Percentiles rank a stretch among this genome's conserved stretches.
phyloP scores from a whole-genome alignment of 345 rosid genomes.

The Excoecaria cochinchinensis region DNA sequence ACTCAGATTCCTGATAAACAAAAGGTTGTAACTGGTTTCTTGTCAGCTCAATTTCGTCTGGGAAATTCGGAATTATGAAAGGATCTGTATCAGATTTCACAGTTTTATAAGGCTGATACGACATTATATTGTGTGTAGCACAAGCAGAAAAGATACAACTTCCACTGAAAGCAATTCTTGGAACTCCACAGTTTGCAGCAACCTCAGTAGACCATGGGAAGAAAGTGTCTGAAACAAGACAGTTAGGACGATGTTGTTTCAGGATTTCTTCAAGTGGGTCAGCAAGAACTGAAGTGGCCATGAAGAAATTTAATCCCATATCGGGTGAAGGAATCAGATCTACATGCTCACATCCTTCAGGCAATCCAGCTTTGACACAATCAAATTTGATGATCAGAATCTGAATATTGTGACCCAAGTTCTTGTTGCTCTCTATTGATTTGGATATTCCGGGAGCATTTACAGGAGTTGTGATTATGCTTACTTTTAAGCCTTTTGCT shows the following conservation, averaged over 20 bases:
- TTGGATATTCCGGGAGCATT: neutral
- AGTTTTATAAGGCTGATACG: slow-evolving; percentile 27
- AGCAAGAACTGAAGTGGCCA: slow-evolving; percentile 11
- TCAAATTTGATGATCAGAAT: slow-evolving; percentile 6
- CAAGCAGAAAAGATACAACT: slow-evolving; percentile 30
- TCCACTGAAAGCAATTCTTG: slow-evolving; percentile 42
- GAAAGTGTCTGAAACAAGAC: slow-evolving; percentile 35
- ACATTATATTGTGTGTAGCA: neutral
- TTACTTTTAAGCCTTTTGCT: neutral
- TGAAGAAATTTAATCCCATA: neutral
- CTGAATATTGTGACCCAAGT: neutral
- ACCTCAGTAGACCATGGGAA: slow-evolving; percentile 40
- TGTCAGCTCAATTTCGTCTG: slow-evolving; percentile 36
- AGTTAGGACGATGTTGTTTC: slow-evolving; percentile 28
- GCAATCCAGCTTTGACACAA: slow-evolving; percentile 18
- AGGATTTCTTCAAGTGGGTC: neutral
- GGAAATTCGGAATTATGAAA: slow-evolving; percentile 32
- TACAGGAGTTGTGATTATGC: neutral
- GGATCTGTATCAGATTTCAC: slow-evolving; percentile 30
- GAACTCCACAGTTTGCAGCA: slow-evolving; percentile 35
- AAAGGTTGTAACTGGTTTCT: slow-evolving; percentile 17
- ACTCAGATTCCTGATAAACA: neutral
- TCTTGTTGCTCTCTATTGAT: neutral
- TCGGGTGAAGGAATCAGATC: slow-evolving; percentile 3
- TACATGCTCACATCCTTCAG: slow-evolving; percentile 1